phyloP scores from a whole-genome alignment of 2,329 filamentous ascomycete species.

The Microthyrium microscopicum region DNA sequence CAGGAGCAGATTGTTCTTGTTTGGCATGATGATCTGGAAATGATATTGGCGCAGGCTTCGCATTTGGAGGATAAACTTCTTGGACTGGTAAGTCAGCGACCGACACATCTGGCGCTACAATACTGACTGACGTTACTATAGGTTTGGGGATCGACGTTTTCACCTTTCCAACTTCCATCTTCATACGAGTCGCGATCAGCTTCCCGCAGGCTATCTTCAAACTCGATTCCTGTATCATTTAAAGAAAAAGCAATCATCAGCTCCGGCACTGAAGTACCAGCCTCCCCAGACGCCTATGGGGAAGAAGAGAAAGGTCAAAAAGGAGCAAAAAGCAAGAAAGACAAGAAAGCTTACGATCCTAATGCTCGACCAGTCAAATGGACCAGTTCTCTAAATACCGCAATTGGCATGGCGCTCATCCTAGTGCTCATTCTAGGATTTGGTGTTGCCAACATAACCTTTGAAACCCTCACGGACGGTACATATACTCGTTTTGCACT shows the following conservation, averaged over 20 bases:
- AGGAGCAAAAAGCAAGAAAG: neutral
- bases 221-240: too few relatives aligned
- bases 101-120: neutral
- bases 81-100: slow-evolving; percentile 3
- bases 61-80: slow-evolving; percentile 10
- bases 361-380: slow-evolving; percentile 23
- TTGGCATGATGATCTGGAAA: slow-evolving; percentile 27
- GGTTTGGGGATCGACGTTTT: slow-evolving; percentile 1
- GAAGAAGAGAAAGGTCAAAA: too few relatives aligned
- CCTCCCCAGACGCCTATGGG: too few relatives aligned
- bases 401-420: slow-evolving; percentile 21
- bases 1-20: slow-evolving; percentile 26
- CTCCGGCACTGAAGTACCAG: too few relatives aligned
- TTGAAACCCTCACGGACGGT: slow-evolving; percentile 3
- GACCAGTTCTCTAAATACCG: slow-evolving; percentile 23
- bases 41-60: slow-evolving; percentile 23
- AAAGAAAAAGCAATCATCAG: too few relatives aligned
- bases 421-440: slow-evolving; percentile 18
- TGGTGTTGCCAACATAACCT: neutral
- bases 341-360: slow-evolving; percentile 16
- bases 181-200: neutral
- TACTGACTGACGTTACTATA: neutral
- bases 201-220: too few relatives aligned
- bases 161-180: neutral
- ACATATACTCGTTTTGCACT: slow-evolving; percentile 1